Conservation (phyloP, 106 monocot genomes). For the Phalaenopsis aphrodite region DNA sequence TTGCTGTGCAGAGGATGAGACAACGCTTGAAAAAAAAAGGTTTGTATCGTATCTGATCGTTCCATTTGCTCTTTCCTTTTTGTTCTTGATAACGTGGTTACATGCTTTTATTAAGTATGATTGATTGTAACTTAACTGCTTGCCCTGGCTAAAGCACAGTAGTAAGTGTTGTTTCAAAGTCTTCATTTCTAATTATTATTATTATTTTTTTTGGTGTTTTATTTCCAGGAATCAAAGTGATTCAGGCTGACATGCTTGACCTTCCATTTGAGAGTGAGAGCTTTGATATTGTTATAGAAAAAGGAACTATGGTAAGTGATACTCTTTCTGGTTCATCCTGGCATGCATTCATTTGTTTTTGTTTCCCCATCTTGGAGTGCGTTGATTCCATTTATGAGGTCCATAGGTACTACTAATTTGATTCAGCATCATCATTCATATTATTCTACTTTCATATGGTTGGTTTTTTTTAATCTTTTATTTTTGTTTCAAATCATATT, state of each 20-base stretch:
- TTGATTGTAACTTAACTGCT: background rate
- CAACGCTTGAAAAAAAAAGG: slow-evolving; percentile 40
- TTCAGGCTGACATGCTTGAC: slow-evolving; percentile 83
- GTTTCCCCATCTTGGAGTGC: background rate
- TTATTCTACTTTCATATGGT: background rate
- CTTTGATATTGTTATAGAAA: slow-evolving; percentile 91
- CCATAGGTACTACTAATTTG: background rate
- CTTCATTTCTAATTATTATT: background rate
- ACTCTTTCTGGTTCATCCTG: background rate
- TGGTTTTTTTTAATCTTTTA: too few species aligned
- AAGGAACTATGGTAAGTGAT: slow-evolving; percentile 86
- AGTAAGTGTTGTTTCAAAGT: background rate
- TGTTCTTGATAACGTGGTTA: background rate
- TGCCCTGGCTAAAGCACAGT: background rate
- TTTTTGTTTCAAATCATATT: background rate
- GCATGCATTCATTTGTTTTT: background rate
- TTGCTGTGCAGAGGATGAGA: slow-evolving; percentile 61
- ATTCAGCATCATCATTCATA: background rate
- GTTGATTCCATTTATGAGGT: background rate
- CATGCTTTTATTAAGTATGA: background rate
- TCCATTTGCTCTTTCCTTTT: background rate
- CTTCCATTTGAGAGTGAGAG: slow-evolving; percentile 57
- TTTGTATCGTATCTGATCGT: background rate
- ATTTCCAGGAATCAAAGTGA: slow-evolving; percentile 56
- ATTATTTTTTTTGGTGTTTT: background rate